phyloP scores from a whole-genome alignment of 2,329 filamentous ascomycete species.

The Zymoseptoria brevis region DNA sequence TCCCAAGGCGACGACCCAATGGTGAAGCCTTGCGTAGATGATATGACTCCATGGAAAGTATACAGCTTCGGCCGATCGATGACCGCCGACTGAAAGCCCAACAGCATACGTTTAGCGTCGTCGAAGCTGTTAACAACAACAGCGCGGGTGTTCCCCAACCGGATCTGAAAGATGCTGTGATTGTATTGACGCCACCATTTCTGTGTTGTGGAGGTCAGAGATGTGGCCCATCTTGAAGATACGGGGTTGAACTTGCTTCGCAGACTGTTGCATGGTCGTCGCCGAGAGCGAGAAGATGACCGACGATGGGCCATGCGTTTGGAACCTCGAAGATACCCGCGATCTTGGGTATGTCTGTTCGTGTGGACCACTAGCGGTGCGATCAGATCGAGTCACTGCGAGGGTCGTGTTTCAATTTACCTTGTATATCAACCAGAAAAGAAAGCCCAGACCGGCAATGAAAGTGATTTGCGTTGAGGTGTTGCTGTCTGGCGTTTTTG shows the following conservation, averaged over 20 bases:
- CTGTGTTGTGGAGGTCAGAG: constrained; percentile 11
- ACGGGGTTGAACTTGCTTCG: constrained; percentile 24
- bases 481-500: not conserved
- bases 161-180: constrained; percentile 45
- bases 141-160: constrained; percentile 45
- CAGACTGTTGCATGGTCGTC: constrained; percentile 48
- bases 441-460: not conserved
- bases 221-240: not conserved
- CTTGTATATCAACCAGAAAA: not conserved
- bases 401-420: not conserved
- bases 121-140: constrained; percentile 48
- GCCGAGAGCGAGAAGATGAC: constrained; percentile 45
- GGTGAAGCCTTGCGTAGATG: constrained; percentile 47
- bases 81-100: constrained; percentile 43
- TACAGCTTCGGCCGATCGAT: constrained; percentile 39
- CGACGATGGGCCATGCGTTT: constrained; percentile 42
- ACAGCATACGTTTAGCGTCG: constrained; percentile 44
- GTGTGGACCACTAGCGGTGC: not conserved
- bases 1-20: constrained; percentile 50
- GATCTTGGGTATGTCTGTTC: constrained; percentile 46
- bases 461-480: not conserved
- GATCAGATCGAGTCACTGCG: not conserved
- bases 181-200: constrained; percentile 42
- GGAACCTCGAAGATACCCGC: constrained; percentile 45
- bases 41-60: constrained; percentile 48